Conservation (phyloP, 116 monocot species). For the Dioscorea cayenensis region DNA sequence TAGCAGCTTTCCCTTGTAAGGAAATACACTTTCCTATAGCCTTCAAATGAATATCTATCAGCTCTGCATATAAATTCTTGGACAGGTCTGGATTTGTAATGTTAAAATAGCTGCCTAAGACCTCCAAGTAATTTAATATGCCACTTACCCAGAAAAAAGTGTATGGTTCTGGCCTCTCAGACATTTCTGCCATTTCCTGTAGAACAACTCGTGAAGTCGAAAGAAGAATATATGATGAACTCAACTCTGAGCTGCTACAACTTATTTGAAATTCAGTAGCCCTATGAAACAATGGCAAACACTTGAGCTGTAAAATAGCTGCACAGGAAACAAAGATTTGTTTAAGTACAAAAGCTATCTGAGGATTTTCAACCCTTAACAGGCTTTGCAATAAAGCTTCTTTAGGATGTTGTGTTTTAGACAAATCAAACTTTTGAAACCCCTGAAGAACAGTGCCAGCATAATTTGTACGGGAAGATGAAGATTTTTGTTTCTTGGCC, state of each 20-base stretch:
- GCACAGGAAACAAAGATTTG: conserved; percentile 68
- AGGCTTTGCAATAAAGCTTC: conserved; percentile 26
- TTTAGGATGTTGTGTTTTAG: conserved; percentile 17
- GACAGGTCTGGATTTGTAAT: conserved; percentile 35
- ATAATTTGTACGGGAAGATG: conserved; percentile 7
- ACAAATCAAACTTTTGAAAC: conserved; percentile 21
- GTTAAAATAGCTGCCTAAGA: conserved; percentile 38
- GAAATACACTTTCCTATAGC: conserved; percentile 85
- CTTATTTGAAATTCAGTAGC: conserved; percentile 3
- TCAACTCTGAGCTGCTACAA: conserved; percentile 10
- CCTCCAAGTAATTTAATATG: conserved; percentile 61
- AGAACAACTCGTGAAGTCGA: conserved; percentile 36
- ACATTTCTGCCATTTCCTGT: conserved; percentile 31
- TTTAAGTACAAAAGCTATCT: conserved; percentile 41
- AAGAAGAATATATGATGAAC: conserved; percentile 31
- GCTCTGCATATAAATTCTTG: conserved; percentile 35
- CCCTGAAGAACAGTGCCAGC: neutral
- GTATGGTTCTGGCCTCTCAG: conserved; percentile 15
- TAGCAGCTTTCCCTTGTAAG: conserved; percentile 66
- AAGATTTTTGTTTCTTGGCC: conserved; percentile 3
- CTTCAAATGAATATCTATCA: conserved; percentile 57
- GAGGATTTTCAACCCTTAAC: conserved; percentile 42
- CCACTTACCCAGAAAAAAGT: conserved; percentile 67
- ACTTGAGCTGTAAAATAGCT: conserved; percentile 57
- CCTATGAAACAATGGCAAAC: conserved; percentile 9